Conservation (phyloP, 106 monocot genomes). For the Dendrobium nobile region DNA sequence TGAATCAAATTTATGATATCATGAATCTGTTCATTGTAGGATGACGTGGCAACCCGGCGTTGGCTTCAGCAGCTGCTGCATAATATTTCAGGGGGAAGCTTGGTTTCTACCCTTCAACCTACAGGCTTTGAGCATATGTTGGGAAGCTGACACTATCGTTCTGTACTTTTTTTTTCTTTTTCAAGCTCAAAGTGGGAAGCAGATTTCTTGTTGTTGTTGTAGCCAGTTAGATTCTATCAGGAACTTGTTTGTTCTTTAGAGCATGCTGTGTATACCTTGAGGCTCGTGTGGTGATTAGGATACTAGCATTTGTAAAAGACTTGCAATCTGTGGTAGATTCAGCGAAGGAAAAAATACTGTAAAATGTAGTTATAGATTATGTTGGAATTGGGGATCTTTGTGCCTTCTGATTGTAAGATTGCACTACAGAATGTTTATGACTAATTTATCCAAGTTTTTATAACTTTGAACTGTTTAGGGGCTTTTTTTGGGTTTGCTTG, state of each 20-base stretch:
- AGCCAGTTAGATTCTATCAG: too few species aligned
- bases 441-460: too few species aligned
- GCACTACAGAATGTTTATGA: too few species aligned
- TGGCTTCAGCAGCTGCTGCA: slow-evolving; percentile 87
- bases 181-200: background rate
- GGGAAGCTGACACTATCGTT: slow-evolving; percentile 13
- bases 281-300: too few species aligned
- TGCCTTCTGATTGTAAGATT: background rate
- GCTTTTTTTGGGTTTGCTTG: too few species aligned
- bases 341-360: background rate
- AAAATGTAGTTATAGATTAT: background rate
- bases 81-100: slow-evolving; percentile 39
- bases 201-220: background rate
- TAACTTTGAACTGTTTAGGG: too few species aligned
- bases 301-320: too few species aligned
- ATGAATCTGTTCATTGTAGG: slow-evolving; percentile 26
- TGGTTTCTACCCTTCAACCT: slow-evolving; percentile 31
- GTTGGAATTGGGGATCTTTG: background rate
- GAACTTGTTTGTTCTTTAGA: too few species aligned
- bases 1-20: too few species aligned
- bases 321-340: background rate
- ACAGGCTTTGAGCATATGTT: slow-evolving; percentile 48
- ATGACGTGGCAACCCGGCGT: slow-evolving; percentile 60
- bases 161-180: background rate
- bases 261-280: too few species aligned